Base-by-base conservation (phyloP, 495 filamentous ascomycete species). In the Hypoxylon fragiforme region DNA sequence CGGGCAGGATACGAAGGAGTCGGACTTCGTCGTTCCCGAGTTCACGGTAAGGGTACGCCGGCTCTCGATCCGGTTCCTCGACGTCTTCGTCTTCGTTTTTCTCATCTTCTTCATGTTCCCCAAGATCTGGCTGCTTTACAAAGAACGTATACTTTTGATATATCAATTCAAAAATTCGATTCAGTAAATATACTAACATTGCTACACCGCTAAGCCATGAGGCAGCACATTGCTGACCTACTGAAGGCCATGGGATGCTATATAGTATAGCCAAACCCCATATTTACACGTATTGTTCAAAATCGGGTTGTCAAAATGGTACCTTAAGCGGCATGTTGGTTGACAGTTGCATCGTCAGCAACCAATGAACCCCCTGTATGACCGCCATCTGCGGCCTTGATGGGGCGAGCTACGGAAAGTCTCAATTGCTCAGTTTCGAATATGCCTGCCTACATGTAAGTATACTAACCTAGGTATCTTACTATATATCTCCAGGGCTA, bases 1-100 rank as follows among this genome's bases (percentile, higher is more conserved):
- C 60, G 7, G 55, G 50, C 30, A 60, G 8, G 22, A 63, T 63
- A 2, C 44, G 35, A 8, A 63, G 41, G 1, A 63, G 28, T 35
- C 60, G 60, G 35, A 63, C 14, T 0, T 63, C 60, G 1, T 13
- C 19, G 0, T 39, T 50, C 3, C 14, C 36, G 18, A 63, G 11
- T 24, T 15, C 15, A 31, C 54, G 60, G 22, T 63, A 63, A 6
- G 59, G 59, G 31, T 62, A 62, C 12, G 53, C 59, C 8, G 59
- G 59, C 11, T 28, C 1, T 43, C 21, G 41, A 21, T 30, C 41
- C 16, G 38, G 44, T 15, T 50, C 44, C 18, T 50, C n/a, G 16
- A 21, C 19, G n/a, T 46, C 39, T 7, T 50, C 32, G 14, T 40
- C 18, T 19, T 49, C 35, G 16, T 28, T 34, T 12, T 30, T 13